Evolutionary conservation across 2,329 filamentous ascomycete genomes (phyloP), one percentile per base, ranked within the genome.

Genomic region (Samsoniella hepiali): DNA sequence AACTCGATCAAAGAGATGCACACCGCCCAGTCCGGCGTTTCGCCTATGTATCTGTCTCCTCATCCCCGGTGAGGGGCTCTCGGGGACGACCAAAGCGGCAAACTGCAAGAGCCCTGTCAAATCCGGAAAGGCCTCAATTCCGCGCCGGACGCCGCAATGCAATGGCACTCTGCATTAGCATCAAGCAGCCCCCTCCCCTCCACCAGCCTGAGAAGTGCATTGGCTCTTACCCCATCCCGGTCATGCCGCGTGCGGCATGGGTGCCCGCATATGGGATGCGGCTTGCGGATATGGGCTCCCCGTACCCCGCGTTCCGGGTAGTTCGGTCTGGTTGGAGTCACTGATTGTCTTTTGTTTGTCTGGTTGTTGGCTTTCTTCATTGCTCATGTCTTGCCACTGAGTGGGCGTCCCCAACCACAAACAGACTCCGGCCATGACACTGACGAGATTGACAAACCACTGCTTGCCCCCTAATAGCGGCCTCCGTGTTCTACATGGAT

Each of bases 81-180:
- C 22, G 22, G 22, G 22, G 22, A 22, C 22, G 22, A 22, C 22
- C 22, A 22, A 22, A 22, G 22, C 22, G 22, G 22, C 22, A 22
- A 22, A 22, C 22, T 22, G 22, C 27, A 38, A 54, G 32, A 10
- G 36, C 55, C 31, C 27, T 45, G 17, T 32, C 51, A 15, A 22
- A 15, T 4, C 27, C 15, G 17, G 8, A 47, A 40, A 38, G 27
- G 27, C 36, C 58, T 60, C 27, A 36, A 27, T 60, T 60, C 34
- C 22, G 58, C 58, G 36, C 47, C 58, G 27, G 17, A n/a, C 11
- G 13, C 36, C n/a, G 11, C 31, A 17, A 13, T 56, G 38, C 32
- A n/a, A 53, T 60, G 58, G 36, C 36, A 44, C 58, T 47, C 42
- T 42, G 57, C 57, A 51, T 22, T 42, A 53, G 34, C 6, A 22